Evolutionary conservation across 2,329 filamentous ascomycete genomes (phyloP).

Genomic region (Botrytis byssoidea): DNA sequence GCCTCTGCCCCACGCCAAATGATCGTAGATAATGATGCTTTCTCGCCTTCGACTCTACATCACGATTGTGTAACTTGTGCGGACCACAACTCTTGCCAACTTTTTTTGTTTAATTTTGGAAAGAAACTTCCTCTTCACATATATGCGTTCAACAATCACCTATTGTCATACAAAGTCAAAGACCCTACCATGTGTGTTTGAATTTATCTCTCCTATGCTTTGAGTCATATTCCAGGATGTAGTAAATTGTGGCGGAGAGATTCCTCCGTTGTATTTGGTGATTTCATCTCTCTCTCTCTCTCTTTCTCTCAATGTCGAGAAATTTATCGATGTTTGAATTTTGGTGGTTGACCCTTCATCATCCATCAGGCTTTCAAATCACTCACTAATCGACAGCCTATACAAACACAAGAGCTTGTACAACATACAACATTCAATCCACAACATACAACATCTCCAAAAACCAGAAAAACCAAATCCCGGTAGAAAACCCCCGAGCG

Average conservation of each 20-base stretch:
- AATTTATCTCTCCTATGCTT: neutral
- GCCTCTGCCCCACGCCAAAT: neutral
- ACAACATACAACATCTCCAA: too few species aligned
- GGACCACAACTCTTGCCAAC: neutral
- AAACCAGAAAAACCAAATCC: neutral
- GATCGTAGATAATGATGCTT: neutral
- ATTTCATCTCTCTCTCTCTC: too few species aligned
- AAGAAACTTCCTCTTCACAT: neutral
- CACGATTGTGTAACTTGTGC: neutral
- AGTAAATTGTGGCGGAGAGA: neutral
- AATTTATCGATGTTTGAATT: neutral
- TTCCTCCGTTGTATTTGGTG: neutral
- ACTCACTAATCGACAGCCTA: neutral
- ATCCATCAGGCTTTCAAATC: neutral
- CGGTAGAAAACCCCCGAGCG: slow-evolving; percentile 6
- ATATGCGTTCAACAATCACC: neutral
- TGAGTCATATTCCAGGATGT: neutral
- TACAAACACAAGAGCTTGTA: neutral
- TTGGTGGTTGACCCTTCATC: neutral
- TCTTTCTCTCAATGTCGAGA: neutral
- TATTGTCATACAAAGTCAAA: neutral
- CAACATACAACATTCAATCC: neutral
- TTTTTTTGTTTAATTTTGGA: neutral
- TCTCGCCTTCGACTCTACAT: neutral
- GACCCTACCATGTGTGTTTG: neutral